phyloP scores from a whole-genome alignment of 371 early-diverging fungal species.

The Mucor plumbeus region DNA sequence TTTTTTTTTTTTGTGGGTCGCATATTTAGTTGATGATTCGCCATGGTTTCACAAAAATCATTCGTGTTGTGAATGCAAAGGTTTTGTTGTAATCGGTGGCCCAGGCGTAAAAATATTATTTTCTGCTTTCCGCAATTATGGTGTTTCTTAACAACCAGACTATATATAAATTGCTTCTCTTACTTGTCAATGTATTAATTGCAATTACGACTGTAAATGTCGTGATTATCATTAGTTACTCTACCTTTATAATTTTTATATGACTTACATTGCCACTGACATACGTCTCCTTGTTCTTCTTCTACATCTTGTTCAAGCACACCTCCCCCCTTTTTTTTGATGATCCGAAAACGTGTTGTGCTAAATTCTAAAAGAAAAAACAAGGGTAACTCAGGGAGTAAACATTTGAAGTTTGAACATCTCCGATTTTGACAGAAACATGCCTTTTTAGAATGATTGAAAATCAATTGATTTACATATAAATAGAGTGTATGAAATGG shows the following conservation, averaged over 20 bases:
- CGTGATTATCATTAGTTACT: too few species aligned
- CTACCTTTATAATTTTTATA: not conserved
- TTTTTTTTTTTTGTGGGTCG: not conserved
- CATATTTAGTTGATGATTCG: not conserved
- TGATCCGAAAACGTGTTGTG: constrained; percentile 6
- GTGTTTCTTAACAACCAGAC: not conserved
- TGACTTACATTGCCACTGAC: not conserved
- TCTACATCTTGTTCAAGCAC: not conserved
- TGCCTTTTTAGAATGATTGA: not conserved
- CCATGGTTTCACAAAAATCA: constrained; percentile 3
- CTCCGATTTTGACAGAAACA: constrained; percentile 6
- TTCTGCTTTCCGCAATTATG: not conserved
- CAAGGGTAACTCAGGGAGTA: not conserved
- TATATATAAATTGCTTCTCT: too few species aligned
- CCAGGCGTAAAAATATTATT: not conserved
- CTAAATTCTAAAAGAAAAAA: not conserved
- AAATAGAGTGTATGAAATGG: not conserved
- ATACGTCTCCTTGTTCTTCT: not conserved
- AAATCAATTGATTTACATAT: not conserved
- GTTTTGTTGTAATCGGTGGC: not conserved
- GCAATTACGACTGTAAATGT: too few species aligned
- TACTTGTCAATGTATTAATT: too few species aligned
- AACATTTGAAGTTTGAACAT: not conserved
- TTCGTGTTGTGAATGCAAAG: not conserved
- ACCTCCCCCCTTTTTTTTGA: not conserved